Evolutionary conservation across 495 filamentous ascomycete genomes (phyloP).

Genomic region (Aspergillus heteromorphus): DNA sequence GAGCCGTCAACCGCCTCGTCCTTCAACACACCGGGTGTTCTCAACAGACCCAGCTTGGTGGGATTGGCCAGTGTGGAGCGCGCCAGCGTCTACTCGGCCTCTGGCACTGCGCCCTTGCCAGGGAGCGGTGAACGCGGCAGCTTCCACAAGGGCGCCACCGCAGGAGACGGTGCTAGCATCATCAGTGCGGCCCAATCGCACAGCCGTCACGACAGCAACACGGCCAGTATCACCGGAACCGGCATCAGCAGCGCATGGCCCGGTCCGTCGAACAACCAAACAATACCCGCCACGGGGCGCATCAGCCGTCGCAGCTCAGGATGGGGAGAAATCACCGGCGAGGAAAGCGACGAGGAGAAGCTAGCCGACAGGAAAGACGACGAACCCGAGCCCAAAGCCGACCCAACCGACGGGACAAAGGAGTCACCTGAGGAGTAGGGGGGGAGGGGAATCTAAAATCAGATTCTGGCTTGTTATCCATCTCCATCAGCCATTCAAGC

Average conservation of each 20-base stretch:
- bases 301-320: conserved; percentile 59
- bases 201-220: conserved; percentile 73
- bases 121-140: conserved; percentile 69
- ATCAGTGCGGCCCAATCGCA: conserved; percentile 74
- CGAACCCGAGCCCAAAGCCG: not conserved
- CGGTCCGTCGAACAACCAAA: conserved; percentile 6
- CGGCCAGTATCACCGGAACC: conserved; percentile 62
- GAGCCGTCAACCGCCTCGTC: conserved; percentile 43
- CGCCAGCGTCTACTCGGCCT: conserved; percentile 79
- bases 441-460: no score
- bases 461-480: not conserved
- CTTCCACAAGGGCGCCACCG: conserved; percentile 56
- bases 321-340: conserved; percentile 55
- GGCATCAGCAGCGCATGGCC: conserved; percentile 5
- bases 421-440: not conserved
- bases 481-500: not conserved
- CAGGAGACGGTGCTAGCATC: conserved; percentile 71
- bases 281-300: conserved; percentile 36
- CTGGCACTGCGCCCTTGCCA: conserved; percentile 59
- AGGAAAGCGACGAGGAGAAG: conserved; percentile 33
- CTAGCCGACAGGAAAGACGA: conserved; percentile 12
- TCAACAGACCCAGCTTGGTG: conserved; percentile 50
- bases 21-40: conserved; percentile 46
- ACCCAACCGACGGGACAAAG: not conserved
- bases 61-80: conserved; percentile 68